A percentile compares a stretch with the other conserved stretches of the same genome.
Conservation (phyloP, 352 stramenopile genomes). For the Pythium folliculosum region DNA sequence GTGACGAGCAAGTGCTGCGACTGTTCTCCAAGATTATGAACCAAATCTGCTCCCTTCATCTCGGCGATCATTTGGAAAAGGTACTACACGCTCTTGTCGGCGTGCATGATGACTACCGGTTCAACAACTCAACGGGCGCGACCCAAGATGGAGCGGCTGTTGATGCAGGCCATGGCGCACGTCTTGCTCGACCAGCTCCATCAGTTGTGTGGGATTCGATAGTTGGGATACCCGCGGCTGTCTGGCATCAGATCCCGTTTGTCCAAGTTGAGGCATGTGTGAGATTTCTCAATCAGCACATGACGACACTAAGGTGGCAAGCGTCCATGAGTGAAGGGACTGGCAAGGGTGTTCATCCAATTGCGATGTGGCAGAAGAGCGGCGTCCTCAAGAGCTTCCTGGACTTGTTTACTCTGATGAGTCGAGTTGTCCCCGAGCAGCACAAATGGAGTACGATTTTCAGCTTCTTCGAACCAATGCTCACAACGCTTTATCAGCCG, state of each 20-base stretch:
- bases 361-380: conserved; percentile 56
- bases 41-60: conserved; percentile 59
- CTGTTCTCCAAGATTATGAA: conserved; percentile 76
- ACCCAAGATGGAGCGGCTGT: conserved; percentile 4
- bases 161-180: conserved; percentile 12
- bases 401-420: conserved; percentile 77
- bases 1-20: conserved; percentile 52
- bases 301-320: conserved; percentile 30
- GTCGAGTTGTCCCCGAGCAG: conserved; percentile 52
- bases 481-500: conserved; percentile 81
- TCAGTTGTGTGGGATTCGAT: conserved; percentile 65
- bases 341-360: conserved; percentile 10
- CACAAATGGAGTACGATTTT: conserved; percentile 73
- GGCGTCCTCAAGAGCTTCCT: conserved; percentile 77
- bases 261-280: conserved; percentile 31
- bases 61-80: conserved; percentile 84
- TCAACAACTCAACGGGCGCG: conserved; percentile 36
- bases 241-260: conserved; percentile 32
- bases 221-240: conserved; percentile 19
- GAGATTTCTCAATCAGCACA: conserved; percentile 33
- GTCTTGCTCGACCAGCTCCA: conserved; percentile 57
- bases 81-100: conserved; percentile 79
- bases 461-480: conserved; percentile 75
- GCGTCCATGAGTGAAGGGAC: conserved; percentile 22
- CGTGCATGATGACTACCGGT: conserved; percentile 81